Conservation (phyloP, 768 basidiomycete genomes). For the Amanita muscaria region DNA sequence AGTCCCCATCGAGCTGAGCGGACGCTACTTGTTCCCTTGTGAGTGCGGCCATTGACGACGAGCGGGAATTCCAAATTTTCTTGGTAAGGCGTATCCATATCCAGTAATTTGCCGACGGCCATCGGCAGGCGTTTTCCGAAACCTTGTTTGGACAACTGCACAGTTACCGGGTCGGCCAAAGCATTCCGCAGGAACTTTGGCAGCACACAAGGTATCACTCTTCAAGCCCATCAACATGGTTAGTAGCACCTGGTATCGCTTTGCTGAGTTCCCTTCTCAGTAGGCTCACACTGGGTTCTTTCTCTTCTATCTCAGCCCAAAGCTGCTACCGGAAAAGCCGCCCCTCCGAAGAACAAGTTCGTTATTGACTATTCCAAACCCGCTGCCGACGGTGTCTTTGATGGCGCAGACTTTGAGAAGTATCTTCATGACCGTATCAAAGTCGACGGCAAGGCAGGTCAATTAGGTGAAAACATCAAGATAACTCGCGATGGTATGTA, state of each 20-base stretch:
- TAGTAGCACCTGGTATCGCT: constrained; percentile 57
- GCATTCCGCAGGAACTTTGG: too few relatives aligned
- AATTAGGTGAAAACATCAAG: constrained; percentile 85
- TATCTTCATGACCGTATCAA: constrained; percentile 92
- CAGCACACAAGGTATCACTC: too few relatives aligned
- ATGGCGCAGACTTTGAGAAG: constrained; percentile 64
- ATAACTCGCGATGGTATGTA: constrained; percentile 72
- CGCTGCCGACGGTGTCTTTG: constrained; percentile 51
- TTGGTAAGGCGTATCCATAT: constrained; percentile 12
- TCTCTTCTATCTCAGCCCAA: constrained; percentile 43
- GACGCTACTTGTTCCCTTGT: constrained; percentile 63
- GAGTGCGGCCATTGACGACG: constrained; percentile 37
- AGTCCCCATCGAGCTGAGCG: constrained; percentile 69
- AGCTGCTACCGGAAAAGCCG: constrained; percentile 42
- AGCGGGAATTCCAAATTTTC: constrained; percentile 1
- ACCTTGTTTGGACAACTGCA: constrained; percentile 39
- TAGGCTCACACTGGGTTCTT: constrained; percentile 59
- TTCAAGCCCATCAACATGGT: constrained; percentile 49
- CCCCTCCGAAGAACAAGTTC: constrained; percentile 62
- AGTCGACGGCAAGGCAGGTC: constrained; percentile 86
- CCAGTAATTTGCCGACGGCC: background rate
- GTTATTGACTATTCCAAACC: constrained; percentile 81
- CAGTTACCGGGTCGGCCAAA: too few relatives aligned
- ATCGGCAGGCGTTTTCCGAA: constrained; percentile 17
- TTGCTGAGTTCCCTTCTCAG: constrained; percentile 91